phyloP scores from a whole-genome alignment of 306 rosid species.

The Senna siamea region DNA sequence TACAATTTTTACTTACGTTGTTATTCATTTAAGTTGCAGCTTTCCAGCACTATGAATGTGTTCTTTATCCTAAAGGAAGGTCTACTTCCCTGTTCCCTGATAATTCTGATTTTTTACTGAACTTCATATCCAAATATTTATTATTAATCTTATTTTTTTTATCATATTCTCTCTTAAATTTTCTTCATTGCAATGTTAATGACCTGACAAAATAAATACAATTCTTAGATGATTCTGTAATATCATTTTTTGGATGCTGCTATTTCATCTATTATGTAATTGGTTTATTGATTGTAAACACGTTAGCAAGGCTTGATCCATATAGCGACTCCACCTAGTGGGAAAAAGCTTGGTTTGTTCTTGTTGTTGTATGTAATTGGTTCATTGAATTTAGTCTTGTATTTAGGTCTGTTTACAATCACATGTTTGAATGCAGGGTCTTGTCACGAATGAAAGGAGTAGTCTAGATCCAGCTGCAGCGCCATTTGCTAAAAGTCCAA shows the following conservation, averaged over 20 bases:
- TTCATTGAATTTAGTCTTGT: constrained; percentile 20
- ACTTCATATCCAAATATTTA: constrained; percentile 11
- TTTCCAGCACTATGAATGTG: constrained; percentile 3
- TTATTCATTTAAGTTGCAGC: constrained; percentile 32
- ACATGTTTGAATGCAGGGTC: constrained; percentile 71
- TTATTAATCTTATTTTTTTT: background rate
- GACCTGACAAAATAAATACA: constrained; percentile 30
- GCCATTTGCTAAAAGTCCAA: constrained; percentile 84
- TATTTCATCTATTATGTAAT: constrained; percentile 10
- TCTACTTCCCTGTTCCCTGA: background rate
- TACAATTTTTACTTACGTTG: constrained; percentile 14
- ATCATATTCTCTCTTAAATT: constrained; percentile 24
- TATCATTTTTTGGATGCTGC: constrained; percentile 16
- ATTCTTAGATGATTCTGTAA: constrained; percentile 11
- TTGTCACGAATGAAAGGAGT: constrained; percentile 81
- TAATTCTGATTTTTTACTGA: constrained; percentile 18
- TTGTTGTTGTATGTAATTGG: constrained; percentile 6
- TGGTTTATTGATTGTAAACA: too few relatives aligned
- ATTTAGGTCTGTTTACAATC: constrained; percentile 6
- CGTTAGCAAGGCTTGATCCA: too few relatives aligned
- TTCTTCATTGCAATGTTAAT: constrained; percentile 32
- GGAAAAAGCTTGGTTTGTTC: too few relatives aligned
- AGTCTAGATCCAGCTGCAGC: constrained; percentile 84
- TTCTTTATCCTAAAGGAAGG: constrained; percentile 19
- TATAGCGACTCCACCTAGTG: too few relatives aligned